Conservation (phyloP, 1,139 yeast species). For the Geotrichum citri-aurantii region DNA sequence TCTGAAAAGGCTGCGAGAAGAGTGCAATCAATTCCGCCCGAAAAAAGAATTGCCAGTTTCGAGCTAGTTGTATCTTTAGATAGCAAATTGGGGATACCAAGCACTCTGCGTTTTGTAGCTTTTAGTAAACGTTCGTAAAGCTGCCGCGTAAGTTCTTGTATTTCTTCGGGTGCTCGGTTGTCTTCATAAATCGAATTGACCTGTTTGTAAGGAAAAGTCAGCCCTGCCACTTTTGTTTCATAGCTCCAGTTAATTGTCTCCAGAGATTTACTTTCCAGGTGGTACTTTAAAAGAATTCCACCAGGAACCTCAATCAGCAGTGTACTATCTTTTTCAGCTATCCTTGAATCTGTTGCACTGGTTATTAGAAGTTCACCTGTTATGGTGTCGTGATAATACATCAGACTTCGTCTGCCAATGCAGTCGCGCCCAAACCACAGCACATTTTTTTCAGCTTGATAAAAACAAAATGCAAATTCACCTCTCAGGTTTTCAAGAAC, state of each 20-base stretch:
- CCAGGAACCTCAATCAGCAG: slow-evolving; percentile 32
- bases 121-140: slow-evolving; percentile 22
- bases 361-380: slow-evolving; percentile 33
- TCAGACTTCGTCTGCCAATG: slow-evolving; percentile 73
- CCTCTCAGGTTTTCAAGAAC: slow-evolving; percentile 52
- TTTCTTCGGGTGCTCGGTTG: not conserved
- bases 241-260: not conserved
- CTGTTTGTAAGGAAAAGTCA: slow-evolving; percentile 5
- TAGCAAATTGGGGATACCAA: slow-evolving; percentile 40
- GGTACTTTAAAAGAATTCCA: slow-evolving; percentile 27
- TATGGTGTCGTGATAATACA: slow-evolving; percentile 36
- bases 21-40: slow-evolving; percentile 95
- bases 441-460: slow-evolving; percentile 40
- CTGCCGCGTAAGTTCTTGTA: slow-evolving; percentile 12
- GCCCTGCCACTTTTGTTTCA: not conserved
- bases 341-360: slow-evolving; percentile 24
- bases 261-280: slow-evolving; percentile 17
- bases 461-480: slow-evolving; percentile 66
- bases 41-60: slow-evolving; percentile 61
- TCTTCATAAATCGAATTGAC: not conserved
- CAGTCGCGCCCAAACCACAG: slow-evolving; percentile 80
- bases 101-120: slow-evolving; percentile 49
- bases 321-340: not conserved
- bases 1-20: slow-evolving; percentile 48
- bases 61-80: not conserved